Evolutionary conservation across 1,284 basidiomycete species (phyloP).

Genomic region (Singerocomus inundabilis): DNA sequence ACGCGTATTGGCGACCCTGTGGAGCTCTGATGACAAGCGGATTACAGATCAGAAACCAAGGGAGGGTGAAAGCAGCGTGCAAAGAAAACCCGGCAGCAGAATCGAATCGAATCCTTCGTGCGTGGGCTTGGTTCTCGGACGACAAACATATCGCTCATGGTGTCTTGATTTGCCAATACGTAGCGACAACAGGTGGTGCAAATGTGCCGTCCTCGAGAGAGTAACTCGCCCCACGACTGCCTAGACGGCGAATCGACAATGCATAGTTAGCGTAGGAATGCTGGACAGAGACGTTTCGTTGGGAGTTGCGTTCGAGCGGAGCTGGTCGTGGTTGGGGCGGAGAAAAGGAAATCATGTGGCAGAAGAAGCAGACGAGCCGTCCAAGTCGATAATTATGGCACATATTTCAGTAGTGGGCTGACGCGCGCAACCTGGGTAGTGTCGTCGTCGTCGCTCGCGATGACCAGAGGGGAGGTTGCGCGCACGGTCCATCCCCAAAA

Average conservation of each 20-base stretch:
- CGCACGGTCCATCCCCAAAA: slow-evolving; percentile 31
- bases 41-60: background rate
- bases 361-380: slow-evolving; percentile 19
- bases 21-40: background rate
- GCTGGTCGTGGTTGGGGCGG: slow-evolving; percentile 34
- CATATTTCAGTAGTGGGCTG: slow-evolving; percentile 4
- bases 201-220: background rate
- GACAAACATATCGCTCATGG: background rate
- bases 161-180: background rate
- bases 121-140: background rate
- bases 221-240: background rate
- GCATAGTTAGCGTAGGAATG: background rate
- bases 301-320: slow-evolving; percentile 32
- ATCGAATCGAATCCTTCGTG: background rate
- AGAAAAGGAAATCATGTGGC: slow-evolving; percentile 30
- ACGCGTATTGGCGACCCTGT: background rate
- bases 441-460: slow-evolving; percentile 24
- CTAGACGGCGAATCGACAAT: background rate
- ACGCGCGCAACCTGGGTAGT: slow-evolving; percentile 2
- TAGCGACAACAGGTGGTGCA: background rate
- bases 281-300: background rate
- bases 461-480: slow-evolving; percentile 14
- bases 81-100: slow-evolving; percentile 5
- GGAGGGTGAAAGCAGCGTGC: slow-evolving; percentile 1
- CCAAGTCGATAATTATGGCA: slow-evolving; percentile 33